Percentiles rank a stretch among this genome's conserved stretches.
phyloP scores from a whole-genome alignment of 2,329 filamentous ascomycete genomes.

The Stachybotrys chlorohalonatus region DNA sequence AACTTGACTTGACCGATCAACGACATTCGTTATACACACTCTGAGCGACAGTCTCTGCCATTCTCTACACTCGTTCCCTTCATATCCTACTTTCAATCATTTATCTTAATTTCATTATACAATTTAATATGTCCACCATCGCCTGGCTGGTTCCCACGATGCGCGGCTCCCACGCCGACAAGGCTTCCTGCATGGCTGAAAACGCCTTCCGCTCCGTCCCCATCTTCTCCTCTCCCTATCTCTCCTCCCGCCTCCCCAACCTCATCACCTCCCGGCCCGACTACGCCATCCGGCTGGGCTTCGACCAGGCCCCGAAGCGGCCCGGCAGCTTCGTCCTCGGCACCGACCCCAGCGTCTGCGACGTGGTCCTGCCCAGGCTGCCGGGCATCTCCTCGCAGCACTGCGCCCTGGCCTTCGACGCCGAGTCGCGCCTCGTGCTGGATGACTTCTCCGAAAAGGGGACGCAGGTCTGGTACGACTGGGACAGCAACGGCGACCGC shows the following conservation, averaged over 20 bases:
- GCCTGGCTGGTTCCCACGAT: slow-evolving; percentile 30
- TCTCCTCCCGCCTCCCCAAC: slow-evolving; percentile 18
- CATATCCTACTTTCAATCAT: slow-evolving; percentile 4
- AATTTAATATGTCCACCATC: slow-evolving; percentile 13
- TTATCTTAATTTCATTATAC: not conserved
- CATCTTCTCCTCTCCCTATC: slow-evolving; percentile 12
- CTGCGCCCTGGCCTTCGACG: slow-evolving; percentile 29
- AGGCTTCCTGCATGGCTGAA: slow-evolving; percentile 19
- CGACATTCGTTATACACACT: slow-evolving; percentile 14
- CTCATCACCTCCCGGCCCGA: slow-evolving; percentile 14
- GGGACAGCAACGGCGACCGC: slow-evolving; percentile 27
- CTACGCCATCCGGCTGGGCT: slow-evolving; percentile 25
- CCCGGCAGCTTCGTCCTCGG: slow-evolving; percentile 28
- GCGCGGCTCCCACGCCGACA: slow-evolving; percentile 21
- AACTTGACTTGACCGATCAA: slow-evolving; percentile 1
- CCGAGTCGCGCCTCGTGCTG: slow-evolving; percentile 25
- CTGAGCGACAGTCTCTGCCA: slow-evolving; percentile 5
- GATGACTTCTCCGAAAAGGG: slow-evolving; percentile 27
- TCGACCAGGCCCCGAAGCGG: slow-evolving; percentile 21
- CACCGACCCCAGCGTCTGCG: slow-evolving; percentile 24
- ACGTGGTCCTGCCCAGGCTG: slow-evolving; percentile 25
- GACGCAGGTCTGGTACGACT: slow-evolving; percentile 33
- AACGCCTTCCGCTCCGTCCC: slow-evolving; percentile 18
- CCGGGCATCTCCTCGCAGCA: slow-evolving; percentile 25
- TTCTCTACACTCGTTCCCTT: slow-evolving; percentile 2